These are phyloP conservation scores for Leccinellum luteum DNA, from an alignment of 768 basidiomycete species.

Conservation along the genomic window DNA sequence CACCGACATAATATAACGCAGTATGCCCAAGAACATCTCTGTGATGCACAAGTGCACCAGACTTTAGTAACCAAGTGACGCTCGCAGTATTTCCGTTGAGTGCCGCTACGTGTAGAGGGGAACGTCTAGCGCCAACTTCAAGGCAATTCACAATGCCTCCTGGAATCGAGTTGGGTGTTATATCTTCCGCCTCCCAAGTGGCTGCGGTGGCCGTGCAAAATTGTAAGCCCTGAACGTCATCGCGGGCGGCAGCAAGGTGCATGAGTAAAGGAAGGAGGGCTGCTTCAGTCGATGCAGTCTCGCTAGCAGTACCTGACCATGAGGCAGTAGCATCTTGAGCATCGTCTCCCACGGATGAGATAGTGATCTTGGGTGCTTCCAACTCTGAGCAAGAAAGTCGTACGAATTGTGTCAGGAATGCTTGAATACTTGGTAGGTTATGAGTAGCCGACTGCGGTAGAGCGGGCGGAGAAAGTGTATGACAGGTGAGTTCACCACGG, in stretches of 20 bases:
- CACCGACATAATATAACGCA: slow-evolving; percentile 73
- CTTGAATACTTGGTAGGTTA: slow-evolving; percentile 60
- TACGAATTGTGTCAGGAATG: slow-evolving; percentile 64
- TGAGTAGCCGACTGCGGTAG: slow-evolving; percentile 39
- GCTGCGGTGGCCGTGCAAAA: slow-evolving; percentile 50
- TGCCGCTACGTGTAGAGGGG: slow-evolving; percentile 78
- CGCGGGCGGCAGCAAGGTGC: slow-evolving; percentile 71
- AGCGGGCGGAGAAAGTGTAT: slow-evolving; percentile 42
- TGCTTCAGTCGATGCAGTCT: slow-evolving; percentile 66
- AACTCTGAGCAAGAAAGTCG: slow-evolving; percentile 53
- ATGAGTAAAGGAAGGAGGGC: slow-evolving; percentile 75
- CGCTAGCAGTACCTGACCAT: slow-evolving; percentile 78
- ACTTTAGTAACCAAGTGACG: slow-evolving; percentile 52
- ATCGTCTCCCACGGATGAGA: slow-evolving; percentile 37
- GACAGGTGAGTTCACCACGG: slow-evolving; percentile 82
- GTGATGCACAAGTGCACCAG: slow-evolving; percentile 80
- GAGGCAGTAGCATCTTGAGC: slow-evolving; percentile 50
- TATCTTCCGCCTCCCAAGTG: slow-evolving; percentile 24
- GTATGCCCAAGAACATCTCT: slow-evolving; percentile 82
- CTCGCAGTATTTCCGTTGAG: slow-evolving; percentile 55
- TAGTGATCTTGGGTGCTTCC: slow-evolving; percentile 35
- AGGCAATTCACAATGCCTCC: slow-evolving; percentile 74
- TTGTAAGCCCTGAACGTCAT: slow-evolving; percentile 60
- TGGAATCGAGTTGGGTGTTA: slow-evolving; percentile 35
- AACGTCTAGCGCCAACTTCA: slow-evolving; percentile 66